Evolutionary conservation across 192 early-diverging fungal genomes (phyloP).

Genomic region (Geranomyces michiganensis): DNA sequence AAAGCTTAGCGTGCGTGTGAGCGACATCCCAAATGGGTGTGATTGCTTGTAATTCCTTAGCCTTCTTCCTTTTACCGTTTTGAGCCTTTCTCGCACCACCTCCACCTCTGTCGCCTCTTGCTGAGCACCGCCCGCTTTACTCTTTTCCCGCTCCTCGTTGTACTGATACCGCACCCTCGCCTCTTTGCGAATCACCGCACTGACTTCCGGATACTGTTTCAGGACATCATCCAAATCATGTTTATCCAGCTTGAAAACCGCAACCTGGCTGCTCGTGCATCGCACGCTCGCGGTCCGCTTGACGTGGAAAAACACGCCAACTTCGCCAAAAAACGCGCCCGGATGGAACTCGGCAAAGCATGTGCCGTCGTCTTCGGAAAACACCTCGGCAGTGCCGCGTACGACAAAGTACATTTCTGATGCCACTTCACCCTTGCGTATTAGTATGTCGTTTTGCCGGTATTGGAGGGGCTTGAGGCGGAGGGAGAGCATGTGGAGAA

Average conservation of each 20-base stretch:
- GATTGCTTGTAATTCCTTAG: no score
- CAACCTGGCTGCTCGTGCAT: slow-evolving; percentile 36
- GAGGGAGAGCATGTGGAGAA: slow-evolving; percentile 56
- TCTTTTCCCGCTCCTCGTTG: slow-evolving; percentile 51
- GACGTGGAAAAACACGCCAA: slow-evolving; percentile 52
- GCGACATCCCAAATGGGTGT: no score
- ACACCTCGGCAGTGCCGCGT: slow-evolving; percentile 51
- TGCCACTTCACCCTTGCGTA: slow-evolving; percentile 53
- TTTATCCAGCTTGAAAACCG: slow-evolving; percentile 55
- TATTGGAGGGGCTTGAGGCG: slow-evolving; percentile 52
- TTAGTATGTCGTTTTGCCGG: slow-evolving; percentile 42
- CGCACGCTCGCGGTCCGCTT: slow-evolving; percentile 57
- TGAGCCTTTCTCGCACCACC: slow-evolving; percentile 58
- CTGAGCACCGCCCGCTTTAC: slow-evolving; percentile 37
- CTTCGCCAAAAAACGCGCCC: slow-evolving; percentile 59
- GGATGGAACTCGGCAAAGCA: slow-evolving; percentile 55
- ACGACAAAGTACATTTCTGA: slow-evolving; percentile 61
- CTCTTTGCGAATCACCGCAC: slow-evolving; percentile 50
- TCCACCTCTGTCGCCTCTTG: slow-evolving; percentile 53
- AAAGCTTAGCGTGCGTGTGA: no score
- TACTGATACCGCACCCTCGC: slow-evolving; percentile 48
- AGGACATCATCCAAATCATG: slow-evolving; percentile 49
- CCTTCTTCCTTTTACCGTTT: slow-evolving; percentile 45
- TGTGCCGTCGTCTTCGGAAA: slow-evolving; percentile 45
- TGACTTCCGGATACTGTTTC: slow-evolving; percentile 50